Percentiles rank a stretch among this genome's conserved stretches.
These are phyloP conservation scores for Aureobasidium sp. DNA, from an alignment of 2,329 filamentous ascomycete genomes.

Conservation along the genomic window DNA sequence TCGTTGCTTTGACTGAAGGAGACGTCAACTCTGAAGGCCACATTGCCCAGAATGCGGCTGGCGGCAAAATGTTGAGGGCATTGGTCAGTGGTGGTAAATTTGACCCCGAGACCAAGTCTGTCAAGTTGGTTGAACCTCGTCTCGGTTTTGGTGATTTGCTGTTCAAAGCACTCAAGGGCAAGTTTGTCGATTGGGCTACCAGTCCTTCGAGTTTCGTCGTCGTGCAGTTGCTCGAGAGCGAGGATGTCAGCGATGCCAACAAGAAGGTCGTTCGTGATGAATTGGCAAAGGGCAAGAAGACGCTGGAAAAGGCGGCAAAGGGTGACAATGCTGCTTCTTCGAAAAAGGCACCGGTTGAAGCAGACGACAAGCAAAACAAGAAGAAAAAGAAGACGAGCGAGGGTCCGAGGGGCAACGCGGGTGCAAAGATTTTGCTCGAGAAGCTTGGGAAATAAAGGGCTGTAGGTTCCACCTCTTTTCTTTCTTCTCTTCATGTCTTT, in stretches of 20 bases:
- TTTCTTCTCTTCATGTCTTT: neutral
- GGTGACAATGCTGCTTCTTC: constrained; percentile 28
- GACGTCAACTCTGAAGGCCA: constrained; percentile 45
- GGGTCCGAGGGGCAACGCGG: constrained; percentile 37
- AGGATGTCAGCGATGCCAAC: constrained; percentile 54
- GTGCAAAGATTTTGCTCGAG: constrained; percentile 41
- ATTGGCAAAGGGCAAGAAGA: constrained; percentile 66
- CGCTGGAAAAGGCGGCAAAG: constrained; percentile 59
- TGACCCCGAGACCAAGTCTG: constrained; percentile 62
- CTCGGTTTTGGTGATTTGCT: constrained; percentile 74
- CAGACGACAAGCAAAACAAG: constrained; percentile 23
- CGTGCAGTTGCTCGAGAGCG: constrained; percentile 69
- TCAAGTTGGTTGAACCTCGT: constrained; percentile 66
- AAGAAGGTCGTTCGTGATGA: constrained; percentile 60
- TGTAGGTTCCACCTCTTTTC: neutral
- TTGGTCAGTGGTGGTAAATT: constrained; percentile 85
- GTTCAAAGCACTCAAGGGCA: constrained; percentile 71
- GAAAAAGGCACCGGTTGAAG: constrained; percentile 36
- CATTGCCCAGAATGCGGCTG: constrained; percentile 54
- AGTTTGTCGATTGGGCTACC: constrained; percentile 76
- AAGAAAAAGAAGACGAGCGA: constrained; percentile 31
- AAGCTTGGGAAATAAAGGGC: constrained; percentile 26
- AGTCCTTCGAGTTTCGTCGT: constrained; percentile 82
- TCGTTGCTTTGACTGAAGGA: constrained; percentile 42
- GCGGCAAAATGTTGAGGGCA: constrained; percentile 81